Base-by-base conservation (phyloP, 2,329 filamentous ascomycete species). In the Cytospora leucostoma region DNA sequence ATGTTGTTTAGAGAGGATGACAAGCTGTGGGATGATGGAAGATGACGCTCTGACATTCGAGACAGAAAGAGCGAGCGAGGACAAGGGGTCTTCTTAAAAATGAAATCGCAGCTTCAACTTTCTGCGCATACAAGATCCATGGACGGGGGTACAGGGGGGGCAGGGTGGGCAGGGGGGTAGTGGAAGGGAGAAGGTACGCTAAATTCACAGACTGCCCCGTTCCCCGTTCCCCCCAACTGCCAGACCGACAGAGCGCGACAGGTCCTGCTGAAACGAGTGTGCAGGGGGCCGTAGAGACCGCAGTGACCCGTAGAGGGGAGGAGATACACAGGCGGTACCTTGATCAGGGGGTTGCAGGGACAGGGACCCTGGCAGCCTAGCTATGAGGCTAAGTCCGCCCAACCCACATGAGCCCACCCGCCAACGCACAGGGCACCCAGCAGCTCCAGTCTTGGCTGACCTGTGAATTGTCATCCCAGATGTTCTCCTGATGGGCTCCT, bases 81-180 rank as follows among this genome's bases (percentile, higher is more conserved):
- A 66, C 64, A 66, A 64, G 64, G 64, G 64, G 61, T 65, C 61
- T 58, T 66, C 59, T 66, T 66, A 64, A 59, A 66, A 66, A 58
- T 59, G 59, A 66, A 66, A 61, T 54, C 56, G 21, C 37, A 56
- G 33, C 62, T 56, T 12, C 40, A 21, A 47, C 40, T 47, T 27
- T 47, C 40, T 47, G 40, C 40, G 40, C 19, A 10, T n/a, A 11
- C 10, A 15, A 47, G 40, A 19, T 47, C 40, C 40, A 8, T 19
- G 44, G 21, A 19, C 21, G 19, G 44, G 44, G 44, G 27, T 27
- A 4, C 27, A 27, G 27, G 27, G 27, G 27, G 27, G 27, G 27
- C 27, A 27, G 27, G 4, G 27, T 27, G 27, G 44, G 44, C 11
- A 47, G 44, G n/a, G 17, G 40, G 40, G n/a, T 10, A 35, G 17